These are phyloP conservation scores for Trichoderma cornu-damae DNA, from an alignment of 2,329 filamentous ascomycete species.

Conservation along the genomic window DNA sequence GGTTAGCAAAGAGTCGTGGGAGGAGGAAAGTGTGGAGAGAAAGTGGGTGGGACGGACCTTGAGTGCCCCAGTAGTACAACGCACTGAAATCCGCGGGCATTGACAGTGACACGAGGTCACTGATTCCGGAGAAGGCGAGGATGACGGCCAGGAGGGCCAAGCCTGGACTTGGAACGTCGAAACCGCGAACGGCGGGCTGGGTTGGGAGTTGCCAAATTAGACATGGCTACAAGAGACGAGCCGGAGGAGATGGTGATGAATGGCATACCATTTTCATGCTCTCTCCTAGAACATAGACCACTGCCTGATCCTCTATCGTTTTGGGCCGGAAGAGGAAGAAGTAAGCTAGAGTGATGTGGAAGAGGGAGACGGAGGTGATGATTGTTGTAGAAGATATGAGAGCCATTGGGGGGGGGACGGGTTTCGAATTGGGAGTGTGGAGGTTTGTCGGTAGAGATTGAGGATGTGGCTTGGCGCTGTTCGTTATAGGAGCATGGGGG, in stretches of 20 bases:
- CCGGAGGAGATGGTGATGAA: too few relatives aligned
- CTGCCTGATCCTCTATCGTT: slow-evolving; percentile 68
- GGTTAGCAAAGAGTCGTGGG: slow-evolving; percentile 9
- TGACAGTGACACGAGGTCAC: slow-evolving; percentile 61
- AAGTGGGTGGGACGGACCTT: slow-evolving; percentile 45
- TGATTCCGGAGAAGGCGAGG: slow-evolving; percentile 55
- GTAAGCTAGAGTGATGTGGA: slow-evolving; percentile 77
- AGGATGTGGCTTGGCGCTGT: background rate
- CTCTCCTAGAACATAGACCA: slow-evolving; percentile 78
- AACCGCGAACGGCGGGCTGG: slow-evolving; percentile 60
- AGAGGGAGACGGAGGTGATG: slow-evolving; percentile 74
- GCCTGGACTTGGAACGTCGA: slow-evolving; percentile 64
- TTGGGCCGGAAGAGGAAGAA: slow-evolving; percentile 74
- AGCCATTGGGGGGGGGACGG: slow-evolving; percentile 56
- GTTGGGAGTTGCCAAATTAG: background rate
- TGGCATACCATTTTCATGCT: slow-evolving; percentile 69
- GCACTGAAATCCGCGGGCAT: slow-evolving; percentile 62
- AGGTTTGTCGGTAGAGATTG: background rate
- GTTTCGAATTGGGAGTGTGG: slow-evolving; percentile 12
- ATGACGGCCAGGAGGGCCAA: slow-evolving; percentile 69
- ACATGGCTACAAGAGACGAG: background rate
- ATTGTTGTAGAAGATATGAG: slow-evolving; percentile 75
- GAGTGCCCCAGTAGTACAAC: slow-evolving; percentile 60
- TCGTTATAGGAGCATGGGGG: background rate
- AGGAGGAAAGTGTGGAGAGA: slow-evolving; percentile 29